Evolutionary conservation across 1,139 yeast genomes (phyloP).

Genomic region (Geotrichum siamense): DNA sequence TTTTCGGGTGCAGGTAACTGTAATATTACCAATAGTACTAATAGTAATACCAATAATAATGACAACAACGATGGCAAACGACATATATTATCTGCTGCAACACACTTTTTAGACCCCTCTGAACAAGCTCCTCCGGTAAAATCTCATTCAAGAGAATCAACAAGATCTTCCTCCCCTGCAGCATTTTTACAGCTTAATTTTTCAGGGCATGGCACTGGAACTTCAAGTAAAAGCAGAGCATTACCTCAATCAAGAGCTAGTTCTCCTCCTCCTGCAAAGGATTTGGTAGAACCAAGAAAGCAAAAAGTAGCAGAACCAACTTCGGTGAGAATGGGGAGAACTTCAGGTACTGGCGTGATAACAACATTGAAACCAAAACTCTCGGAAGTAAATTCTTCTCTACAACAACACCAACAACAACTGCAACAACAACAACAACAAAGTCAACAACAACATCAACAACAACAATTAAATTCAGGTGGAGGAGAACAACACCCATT

Average conservation of each 20-base stretch:
- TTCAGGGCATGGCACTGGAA: not conserved
- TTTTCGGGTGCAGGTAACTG: constrained; percentile 16
- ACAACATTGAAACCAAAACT: not conserved
- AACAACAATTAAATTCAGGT: too few relatives aligned
- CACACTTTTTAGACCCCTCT: constrained; percentile 9
- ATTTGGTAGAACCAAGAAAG: constrained; percentile 21
- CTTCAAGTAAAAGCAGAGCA: constrained; percentile 1
- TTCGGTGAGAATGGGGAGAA: constrained; percentile 17
- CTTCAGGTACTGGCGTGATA: not conserved
- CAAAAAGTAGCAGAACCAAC: constrained; percentile 17
- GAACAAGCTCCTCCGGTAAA: constrained; percentile 1
- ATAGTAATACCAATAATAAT: too few relatives aligned
- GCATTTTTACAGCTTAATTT: constrained; percentile 7
- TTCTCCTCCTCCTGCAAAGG: constrained; percentile 22
- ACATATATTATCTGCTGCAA: constrained; percentile 3
- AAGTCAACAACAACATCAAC: not conserved
- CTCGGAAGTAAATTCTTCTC: not conserved
- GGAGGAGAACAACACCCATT: not conserved
- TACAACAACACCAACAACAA: not conserved
- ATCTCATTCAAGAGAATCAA: not conserved
- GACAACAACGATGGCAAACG: constrained; percentile 2
- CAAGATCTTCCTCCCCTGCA: constrained; percentile 11
- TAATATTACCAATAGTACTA: too few relatives aligned
- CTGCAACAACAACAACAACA: not conserved
- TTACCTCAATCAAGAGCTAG: constrained; percentile 25